These are phyloP conservation scores for Colletotrichum sublineola DNA, from an alignment of 2,329 filamentous ascomycete species.

Conservation along the genomic window DNA sequence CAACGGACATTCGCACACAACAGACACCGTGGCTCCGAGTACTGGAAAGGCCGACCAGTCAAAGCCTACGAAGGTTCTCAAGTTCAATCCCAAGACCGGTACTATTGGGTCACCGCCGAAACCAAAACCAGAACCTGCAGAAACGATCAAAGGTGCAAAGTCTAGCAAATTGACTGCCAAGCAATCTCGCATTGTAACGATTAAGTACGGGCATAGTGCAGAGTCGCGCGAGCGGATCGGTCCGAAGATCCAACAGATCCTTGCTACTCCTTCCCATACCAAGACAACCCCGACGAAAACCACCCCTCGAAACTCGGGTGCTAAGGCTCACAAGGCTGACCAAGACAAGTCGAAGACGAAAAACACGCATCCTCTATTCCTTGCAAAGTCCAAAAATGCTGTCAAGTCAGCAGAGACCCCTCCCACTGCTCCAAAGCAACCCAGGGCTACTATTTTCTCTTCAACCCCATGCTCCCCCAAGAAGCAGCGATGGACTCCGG, in stretches of 20 bases:
- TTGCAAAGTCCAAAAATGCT: slow-evolving; percentile 43
- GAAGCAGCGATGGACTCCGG: slow-evolving; percentile 51
- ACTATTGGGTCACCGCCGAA: slow-evolving; percentile 73
- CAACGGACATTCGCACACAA: not conserved
- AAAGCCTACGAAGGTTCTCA: slow-evolving; percentile 58
- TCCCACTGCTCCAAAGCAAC: slow-evolving; percentile 39
- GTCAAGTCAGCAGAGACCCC: slow-evolving; percentile 44
- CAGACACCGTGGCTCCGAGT: not conserved
- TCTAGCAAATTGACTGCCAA: slow-evolving; percentile 24
- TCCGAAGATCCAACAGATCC: slow-evolving; percentile 72
- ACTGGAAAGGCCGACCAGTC: slow-evolving; percentile 25
- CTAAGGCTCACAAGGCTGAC: slow-evolving; percentile 45
- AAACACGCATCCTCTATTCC: slow-evolving; percentile 60
- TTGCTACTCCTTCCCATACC: slow-evolving; percentile 52
- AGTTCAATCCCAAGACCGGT: slow-evolving; percentile 71
- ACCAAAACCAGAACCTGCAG: slow-evolving; percentile 56
- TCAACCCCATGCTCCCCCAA: slow-evolving; percentile 68
- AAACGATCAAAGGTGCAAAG: slow-evolving; percentile 32
- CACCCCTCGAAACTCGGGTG: slow-evolving; percentile 47
- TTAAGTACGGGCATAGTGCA: slow-evolving; percentile 50
- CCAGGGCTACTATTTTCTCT: slow-evolving; percentile 60
- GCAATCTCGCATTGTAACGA: slow-evolving; percentile 28
- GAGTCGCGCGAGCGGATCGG: slow-evolving; percentile 64
- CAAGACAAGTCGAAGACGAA: slow-evolving; percentile 47
- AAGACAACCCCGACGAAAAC: slow-evolving; percentile 45